Evolutionary conservation across 176 grass and related monocot species (phyloP).

Genomic region (Carex scoparia): DNA sequence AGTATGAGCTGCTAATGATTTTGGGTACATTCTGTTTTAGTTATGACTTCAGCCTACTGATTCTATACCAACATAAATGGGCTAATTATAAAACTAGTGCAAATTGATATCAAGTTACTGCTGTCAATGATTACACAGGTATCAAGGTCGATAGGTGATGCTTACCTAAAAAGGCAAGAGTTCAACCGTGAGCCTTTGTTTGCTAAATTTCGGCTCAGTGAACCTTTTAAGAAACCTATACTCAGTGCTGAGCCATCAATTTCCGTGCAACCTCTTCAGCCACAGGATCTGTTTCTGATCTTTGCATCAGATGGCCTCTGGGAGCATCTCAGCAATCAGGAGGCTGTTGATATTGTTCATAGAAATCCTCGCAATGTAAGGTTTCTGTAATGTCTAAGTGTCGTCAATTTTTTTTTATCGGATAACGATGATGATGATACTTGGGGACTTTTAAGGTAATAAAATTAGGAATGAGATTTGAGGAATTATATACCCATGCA

Average conservation of each 20-base stretch:
- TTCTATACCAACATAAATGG: neutral
- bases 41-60: neutral
- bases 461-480: neutral
- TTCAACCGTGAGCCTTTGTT: slow-evolving; percentile 35
- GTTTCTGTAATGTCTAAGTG: neutral
- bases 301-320: slow-evolving; percentile 60
- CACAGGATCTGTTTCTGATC: slow-evolving; percentile 45
- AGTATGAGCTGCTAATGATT: neutral
- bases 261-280: slow-evolving; percentile 34
- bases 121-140: slow-evolving; percentile 29
- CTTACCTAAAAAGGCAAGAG: slow-evolving; percentile 50
- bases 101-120: neutral
- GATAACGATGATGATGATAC: neutral
- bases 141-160: slow-evolving; percentile 52
- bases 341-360: slow-evolving; percentile 47
- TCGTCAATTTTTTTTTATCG: neutral
- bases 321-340: slow-evolving; percentile 45
- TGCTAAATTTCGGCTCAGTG: slow-evolving; percentile 30
- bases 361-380: slow-evolving; percentile 40
- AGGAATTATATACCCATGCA: neutral
- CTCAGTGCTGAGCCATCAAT: slow-evolving; percentile 48
- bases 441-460: neutral
- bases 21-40: neutral
- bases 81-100: neutral
- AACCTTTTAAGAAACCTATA: slow-evolving; percentile 26